Percentiles rank a stretch among this genome's conserved stretches.
phyloP scores from a whole-genome alignment of 2,329 filamentous ascomycete species.

The Chrysoporthe deuterocubensis region DNA sequence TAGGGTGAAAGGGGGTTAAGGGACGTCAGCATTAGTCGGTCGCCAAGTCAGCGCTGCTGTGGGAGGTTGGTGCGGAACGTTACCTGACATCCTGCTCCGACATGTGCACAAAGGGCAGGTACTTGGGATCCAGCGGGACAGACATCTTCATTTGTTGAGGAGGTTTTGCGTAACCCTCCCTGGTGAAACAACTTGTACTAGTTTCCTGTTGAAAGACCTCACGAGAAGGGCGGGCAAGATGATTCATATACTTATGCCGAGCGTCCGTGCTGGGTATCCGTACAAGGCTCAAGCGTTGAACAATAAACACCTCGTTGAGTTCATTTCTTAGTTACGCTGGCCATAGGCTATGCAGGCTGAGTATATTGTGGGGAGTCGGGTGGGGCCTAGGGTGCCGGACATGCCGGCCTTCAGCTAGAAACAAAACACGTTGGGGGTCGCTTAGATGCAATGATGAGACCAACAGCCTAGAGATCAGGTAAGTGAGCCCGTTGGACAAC shows the following conservation, averaged over 20 bases:
- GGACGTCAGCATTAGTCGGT: background rate
- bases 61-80: background rate
- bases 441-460: background rate
- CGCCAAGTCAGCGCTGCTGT: background rate
- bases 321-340: background rate
- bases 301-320: background rate
- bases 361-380: background rate
- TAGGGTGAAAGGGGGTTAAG: background rate
- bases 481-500: background rate
- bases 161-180: background rate
- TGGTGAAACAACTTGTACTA: background rate
- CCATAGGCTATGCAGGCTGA: background rate
- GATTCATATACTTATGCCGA: background rate
- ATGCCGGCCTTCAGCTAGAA: background rate
- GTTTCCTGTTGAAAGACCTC: background rate
- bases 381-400: background rate
- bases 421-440: background rate
- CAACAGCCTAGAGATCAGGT: background rate
- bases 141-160: background rate
- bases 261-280: background rate
- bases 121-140: background rate
- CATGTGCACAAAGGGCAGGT: background rate
- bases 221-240: background rate
- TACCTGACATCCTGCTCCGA: background rate
- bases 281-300: background rate